These are phyloP conservation scores for Verticillium alfalfae DNA, from an alignment of 2,329 filamentous ascomycete species.

Conservation along the genomic window DNA sequence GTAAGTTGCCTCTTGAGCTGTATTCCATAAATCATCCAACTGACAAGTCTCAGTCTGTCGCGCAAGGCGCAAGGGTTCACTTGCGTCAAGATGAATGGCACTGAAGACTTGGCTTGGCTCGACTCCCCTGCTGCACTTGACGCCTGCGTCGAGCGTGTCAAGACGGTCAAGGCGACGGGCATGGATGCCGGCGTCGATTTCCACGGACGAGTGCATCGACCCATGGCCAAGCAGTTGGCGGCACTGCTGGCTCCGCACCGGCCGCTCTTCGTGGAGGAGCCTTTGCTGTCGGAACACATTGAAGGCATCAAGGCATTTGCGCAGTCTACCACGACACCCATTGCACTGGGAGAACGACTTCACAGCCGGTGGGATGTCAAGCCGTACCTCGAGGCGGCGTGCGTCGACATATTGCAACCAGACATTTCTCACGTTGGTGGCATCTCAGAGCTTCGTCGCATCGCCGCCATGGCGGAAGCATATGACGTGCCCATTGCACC, in stretches of 20 bases:
- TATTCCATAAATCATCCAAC: background rate
- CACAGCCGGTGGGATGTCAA: constrained; percentile 71
- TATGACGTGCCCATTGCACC: constrained; percentile 71
- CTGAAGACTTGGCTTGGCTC: constrained; percentile 70
- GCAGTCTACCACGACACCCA: constrained; percentile 53
- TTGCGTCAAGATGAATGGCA: constrained; percentile 74
- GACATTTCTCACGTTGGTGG: constrained; percentile 69
- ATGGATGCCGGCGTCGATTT: constrained; percentile 74
- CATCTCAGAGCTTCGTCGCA: constrained; percentile 64
- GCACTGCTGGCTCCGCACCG: constrained; percentile 59
- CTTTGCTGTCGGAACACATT: constrained; percentile 62
- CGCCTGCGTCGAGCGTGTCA: constrained; percentile 60
- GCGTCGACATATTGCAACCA: constrained; percentile 68
- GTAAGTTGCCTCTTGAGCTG: constrained; percentile 26
- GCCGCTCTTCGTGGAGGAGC: constrained; percentile 71
- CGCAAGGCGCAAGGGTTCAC: constrained; percentile 58
- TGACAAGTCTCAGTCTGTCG: constrained; percentile 34
- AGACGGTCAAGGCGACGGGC: constrained; percentile 62
- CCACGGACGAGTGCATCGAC: constrained; percentile 70
- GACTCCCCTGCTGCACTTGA: constrained; percentile 64
- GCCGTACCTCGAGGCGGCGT: constrained; percentile 62
- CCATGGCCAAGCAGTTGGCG: constrained; percentile 76
- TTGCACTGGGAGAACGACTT: constrained; percentile 67
- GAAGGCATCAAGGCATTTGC: constrained; percentile 58
- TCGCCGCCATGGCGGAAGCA: constrained; percentile 66